phyloP scores from a whole-genome alignment of 371 early-diverging fungal species.

The Mucor sp. region DNA sequence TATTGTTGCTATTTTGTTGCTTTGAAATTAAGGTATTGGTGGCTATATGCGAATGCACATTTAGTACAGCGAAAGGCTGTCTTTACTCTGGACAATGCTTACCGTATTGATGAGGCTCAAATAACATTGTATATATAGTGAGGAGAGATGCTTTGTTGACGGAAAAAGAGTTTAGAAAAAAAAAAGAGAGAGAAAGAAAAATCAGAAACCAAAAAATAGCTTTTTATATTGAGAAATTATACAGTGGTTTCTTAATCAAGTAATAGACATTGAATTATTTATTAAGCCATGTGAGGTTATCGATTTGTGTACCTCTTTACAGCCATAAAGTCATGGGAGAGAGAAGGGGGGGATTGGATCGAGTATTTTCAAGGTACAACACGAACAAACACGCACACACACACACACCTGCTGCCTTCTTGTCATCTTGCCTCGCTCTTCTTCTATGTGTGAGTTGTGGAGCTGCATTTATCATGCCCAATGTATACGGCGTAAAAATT shows the following conservation, averaged over 20 bases:
- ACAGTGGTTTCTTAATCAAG: neutral
- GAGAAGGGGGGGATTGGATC: neutral
- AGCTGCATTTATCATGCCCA: neutral
- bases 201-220: neutral
- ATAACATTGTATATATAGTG: constrained; percentile 13
- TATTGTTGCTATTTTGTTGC: constrained; percentile 1
- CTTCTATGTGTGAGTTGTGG: neutral
- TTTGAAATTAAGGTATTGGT: constrained; percentile 8
- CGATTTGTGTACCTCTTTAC: constrained; percentile 19
- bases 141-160: neutral
- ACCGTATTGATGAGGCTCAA: constrained; percentile 23
- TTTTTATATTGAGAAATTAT: neutral
- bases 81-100: neutral
- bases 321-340: constrained; percentile 12
- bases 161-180: neutral
- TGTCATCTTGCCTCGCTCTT: neutral
- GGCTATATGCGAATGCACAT: neutral
- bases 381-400: neutral
- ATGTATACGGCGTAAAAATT: neutral
- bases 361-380: neutral
- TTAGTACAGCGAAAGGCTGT: neutral
- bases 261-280: constrained; percentile 3
- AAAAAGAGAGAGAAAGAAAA: neutral
- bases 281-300: constrained; percentile 24
- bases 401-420: neutral